A percentile compares a stretch with the other conserved stretches of the same genome.
Evolutionary conservation across 345 rosid genomes (phyloP).

Genomic region (Melaleuca quinquenervia): DNA sequence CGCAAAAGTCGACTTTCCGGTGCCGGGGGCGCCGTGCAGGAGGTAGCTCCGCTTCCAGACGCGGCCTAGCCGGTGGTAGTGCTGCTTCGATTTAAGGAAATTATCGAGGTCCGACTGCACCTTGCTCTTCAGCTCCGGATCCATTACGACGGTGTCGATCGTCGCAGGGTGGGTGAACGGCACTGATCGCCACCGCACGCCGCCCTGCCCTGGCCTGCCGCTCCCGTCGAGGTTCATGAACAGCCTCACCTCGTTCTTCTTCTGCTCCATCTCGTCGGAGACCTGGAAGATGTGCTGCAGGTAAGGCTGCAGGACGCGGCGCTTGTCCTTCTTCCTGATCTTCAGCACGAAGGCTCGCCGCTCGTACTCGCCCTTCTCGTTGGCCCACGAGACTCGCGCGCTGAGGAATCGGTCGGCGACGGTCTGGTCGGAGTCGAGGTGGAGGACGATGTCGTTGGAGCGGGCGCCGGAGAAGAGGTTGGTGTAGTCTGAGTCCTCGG

Average conservation of each 20-base stretch:
- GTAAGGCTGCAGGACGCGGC: conserved; percentile 54
- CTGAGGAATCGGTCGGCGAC: conserved; percentile 42
- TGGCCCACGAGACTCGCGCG: conserved; percentile 36
- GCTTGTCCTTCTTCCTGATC: conserved; percentile 39
- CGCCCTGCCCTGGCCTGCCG: not conserved
- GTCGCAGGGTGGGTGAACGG: conserved; percentile 51
- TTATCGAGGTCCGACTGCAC: conserved; percentile 48
- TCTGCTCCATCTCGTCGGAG: conserved; percentile 30
- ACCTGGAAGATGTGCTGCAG: conserved; percentile 47
- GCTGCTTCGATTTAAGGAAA: conserved; percentile 51
- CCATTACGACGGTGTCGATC: conserved; percentile 52
- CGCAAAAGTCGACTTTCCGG: conserved; percentile 54
- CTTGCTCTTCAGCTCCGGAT: conserved; percentile 35
- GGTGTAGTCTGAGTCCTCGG: conserved; percentile 48
- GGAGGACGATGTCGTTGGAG: conserved; percentile 34
- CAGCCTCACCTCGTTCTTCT: conserved; percentile 24
- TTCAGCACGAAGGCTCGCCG: conserved; percentile 22
- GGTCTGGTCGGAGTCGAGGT: conserved; percentile 23
- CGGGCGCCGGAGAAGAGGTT: conserved; percentile 41
- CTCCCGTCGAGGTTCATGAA: conserved; percentile 18
- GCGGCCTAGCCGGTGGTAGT: conserved; percentile 50
- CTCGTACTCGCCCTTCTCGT: not conserved
- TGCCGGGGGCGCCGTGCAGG: conserved; percentile 48
- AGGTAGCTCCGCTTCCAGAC: conserved; percentile 68
- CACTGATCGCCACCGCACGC: conserved; percentile 43